These are phyloP conservation scores for Conticribra weissflogii DNA, from an alignment of 108 stramenopile species.

Conservation along the genomic window DNA sequence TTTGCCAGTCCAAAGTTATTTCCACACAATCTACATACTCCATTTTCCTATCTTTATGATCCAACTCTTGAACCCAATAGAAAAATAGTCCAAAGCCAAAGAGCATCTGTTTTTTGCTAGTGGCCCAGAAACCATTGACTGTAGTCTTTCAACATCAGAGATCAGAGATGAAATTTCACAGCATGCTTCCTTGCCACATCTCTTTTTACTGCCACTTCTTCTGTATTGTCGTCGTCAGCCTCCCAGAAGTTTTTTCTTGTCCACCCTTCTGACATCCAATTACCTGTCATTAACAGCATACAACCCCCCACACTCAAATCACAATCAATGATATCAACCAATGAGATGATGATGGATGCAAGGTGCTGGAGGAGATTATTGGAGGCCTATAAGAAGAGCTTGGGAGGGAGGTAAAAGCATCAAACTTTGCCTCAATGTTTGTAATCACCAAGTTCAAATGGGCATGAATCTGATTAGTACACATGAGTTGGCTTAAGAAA, in stretches of 20 bases:
- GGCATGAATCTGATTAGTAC: conserved; percentile 32
- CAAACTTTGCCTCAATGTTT: conserved; percentile 23
- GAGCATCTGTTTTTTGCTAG: neutral
- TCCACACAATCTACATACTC: neutral
- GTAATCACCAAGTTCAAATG: conserved; percentile 27
- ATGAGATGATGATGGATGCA: conserved; percentile 5
- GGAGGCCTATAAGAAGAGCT: conserved; percentile 21
- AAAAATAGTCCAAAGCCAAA: neutral
- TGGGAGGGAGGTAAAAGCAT: conserved; percentile 10
- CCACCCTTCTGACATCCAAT: conserved; percentile 17
- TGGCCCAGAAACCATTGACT: conserved; percentile 25
- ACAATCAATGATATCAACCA: conserved; percentile 19
- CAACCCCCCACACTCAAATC: neutral
- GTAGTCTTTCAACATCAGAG: neutral
- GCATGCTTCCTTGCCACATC: conserved; percentile 11
- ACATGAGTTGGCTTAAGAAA: neutral
- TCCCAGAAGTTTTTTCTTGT: conserved; percentile 13
- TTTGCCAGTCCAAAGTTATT: neutral
- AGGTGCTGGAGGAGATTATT: conserved; percentile 33
- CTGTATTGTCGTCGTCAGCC: conserved; percentile 5
- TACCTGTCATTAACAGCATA: conserved; percentile 12
- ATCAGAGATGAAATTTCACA: neutral
- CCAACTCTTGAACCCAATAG: no score
- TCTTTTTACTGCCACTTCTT: conserved; percentile 3
- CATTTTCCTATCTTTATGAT: no score